These are phyloP conservation scores for Globisporangium nagaii DNA, from an alignment of 352 stramenopile genomes.

Conservation along the genomic window DNA sequence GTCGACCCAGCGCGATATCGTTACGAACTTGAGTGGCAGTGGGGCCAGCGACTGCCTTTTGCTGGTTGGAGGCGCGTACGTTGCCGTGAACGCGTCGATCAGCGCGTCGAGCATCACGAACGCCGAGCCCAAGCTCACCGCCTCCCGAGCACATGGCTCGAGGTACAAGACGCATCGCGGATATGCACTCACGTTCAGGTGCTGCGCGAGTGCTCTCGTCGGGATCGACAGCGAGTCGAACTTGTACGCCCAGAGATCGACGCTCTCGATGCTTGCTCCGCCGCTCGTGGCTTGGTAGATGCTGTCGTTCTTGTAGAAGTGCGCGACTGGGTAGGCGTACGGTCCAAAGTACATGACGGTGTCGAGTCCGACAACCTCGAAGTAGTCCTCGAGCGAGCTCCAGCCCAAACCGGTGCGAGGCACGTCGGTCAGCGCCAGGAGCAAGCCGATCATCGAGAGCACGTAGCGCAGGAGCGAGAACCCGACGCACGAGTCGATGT, in stretches of 20 bases:
- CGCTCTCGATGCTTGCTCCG: neutral
- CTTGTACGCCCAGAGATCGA: constrained; percentile 28
- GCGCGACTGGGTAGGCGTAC: constrained; percentile 32
- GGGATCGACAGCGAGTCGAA: constrained; percentile 28
- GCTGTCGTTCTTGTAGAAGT: constrained; percentile 14
- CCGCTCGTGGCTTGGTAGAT: constrained; percentile 8
- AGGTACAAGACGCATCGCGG: neutral
- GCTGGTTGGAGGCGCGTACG: neutral
- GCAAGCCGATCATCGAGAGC: constrained; percentile 26
- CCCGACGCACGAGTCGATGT: constrained; percentile 8
- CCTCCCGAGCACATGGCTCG: constrained; percentile 4
- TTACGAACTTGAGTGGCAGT: constrained; percentile 11
- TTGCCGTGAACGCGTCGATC: constrained; percentile 8
- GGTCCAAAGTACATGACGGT: constrained; percentile 35
- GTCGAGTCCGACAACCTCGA: constrained; percentile 16
- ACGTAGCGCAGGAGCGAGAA: constrained; percentile 24
- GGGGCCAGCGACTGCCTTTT: neutral
- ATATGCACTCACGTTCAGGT: constrained; percentile 11
- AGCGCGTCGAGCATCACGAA: constrained; percentile 33
- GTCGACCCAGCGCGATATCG: constrained; percentile 32
- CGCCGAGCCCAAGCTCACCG: constrained; percentile 13
- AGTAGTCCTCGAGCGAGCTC: constrained; percentile 15
- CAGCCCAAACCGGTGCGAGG: constrained; percentile 39
- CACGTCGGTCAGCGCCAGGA: constrained; percentile 43
- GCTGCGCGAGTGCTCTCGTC: constrained; percentile 6